Conservation (phyloP, 345 rosid species). For the Murraya koenigii region DNA sequence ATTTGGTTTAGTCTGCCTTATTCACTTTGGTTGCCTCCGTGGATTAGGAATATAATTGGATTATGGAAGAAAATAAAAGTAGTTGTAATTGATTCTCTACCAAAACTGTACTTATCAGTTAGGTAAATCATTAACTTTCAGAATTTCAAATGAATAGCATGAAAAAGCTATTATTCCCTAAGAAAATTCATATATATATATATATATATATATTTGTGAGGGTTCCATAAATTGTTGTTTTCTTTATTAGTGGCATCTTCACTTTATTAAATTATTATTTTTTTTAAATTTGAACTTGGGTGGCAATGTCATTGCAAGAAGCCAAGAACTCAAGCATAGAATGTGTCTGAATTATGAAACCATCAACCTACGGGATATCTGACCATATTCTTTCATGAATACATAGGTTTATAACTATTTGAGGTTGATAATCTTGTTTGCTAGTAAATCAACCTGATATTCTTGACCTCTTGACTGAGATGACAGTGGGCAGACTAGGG, state of each 20-base stretch:
- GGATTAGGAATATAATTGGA: neutral
- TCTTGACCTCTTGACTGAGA: conserved; percentile 9
- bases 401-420: neutral
- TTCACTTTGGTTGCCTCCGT: neutral
- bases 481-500: conserved; percentile 87
- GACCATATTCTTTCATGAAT: neutral
- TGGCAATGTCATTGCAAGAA: neutral
- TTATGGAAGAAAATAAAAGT: neutral
- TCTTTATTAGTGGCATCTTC: too few species aligned
- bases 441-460: neutral
- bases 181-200: too few species aligned
- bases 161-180: neutral
- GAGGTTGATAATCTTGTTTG: neutral
- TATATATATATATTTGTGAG: too few species aligned
- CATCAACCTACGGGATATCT: neutral
- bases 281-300: too few species aligned
- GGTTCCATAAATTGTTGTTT: too few species aligned
- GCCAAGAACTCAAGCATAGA: neutral
- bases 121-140: neutral
- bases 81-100: neutral
- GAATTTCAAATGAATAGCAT: neutral
- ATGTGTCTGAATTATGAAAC: neutral
- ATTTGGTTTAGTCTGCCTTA: neutral
- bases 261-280: too few species aligned
- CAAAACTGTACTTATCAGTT: neutral